These are phyloP conservation scores for Mycena alexandri DNA, from an alignment of 768 basidiomycete species.

Conservation along the genomic window DNA sequence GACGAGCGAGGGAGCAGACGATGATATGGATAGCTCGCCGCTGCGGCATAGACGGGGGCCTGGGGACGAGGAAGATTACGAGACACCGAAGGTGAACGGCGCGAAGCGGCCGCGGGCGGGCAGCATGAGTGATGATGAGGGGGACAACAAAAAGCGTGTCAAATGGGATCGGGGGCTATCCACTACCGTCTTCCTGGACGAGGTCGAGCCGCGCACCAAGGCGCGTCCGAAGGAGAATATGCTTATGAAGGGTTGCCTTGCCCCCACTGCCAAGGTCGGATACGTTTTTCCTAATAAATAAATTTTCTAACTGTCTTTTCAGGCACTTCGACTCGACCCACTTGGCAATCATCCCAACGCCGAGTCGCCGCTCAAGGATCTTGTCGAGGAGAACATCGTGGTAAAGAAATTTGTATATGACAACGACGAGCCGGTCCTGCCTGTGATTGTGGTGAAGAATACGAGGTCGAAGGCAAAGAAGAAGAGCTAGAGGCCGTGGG, in stretches of 20 bases:
- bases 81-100: constrained; percentile 66
- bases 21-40: constrained; percentile 40
- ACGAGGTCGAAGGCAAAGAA: constrained; percentile 72
- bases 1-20: constrained; percentile 48
- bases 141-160: constrained; percentile 66
- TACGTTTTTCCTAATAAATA: neutral
- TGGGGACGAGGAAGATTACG: constrained; percentile 87
- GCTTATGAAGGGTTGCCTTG: constrained; percentile 73
- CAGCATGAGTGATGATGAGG: constrained; percentile 48
- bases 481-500: constrained; percentile 36
- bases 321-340: constrained; percentile 75
- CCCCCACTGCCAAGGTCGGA: constrained; percentile 74
- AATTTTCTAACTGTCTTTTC: constrained; percentile 27
- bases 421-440: constrained; percentile 60
- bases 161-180: constrained; percentile 83
- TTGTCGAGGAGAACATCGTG: constrained; percentile 73
- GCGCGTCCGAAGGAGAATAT: constrained; percentile 56
- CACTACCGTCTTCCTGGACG: constrained; percentile 72
- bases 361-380: constrained; percentile 66
- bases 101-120: constrained; percentile 57
- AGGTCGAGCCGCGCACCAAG: constrained; percentile 66
- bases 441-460: constrained; percentile 56
- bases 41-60: constrained; percentile 70
- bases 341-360: constrained; percentile 78
- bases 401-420: constrained; percentile 89